phyloP scores from a whole-genome alignment of 192 early-diverging fungal species.

The Allomyces macrogynus region DNA sequence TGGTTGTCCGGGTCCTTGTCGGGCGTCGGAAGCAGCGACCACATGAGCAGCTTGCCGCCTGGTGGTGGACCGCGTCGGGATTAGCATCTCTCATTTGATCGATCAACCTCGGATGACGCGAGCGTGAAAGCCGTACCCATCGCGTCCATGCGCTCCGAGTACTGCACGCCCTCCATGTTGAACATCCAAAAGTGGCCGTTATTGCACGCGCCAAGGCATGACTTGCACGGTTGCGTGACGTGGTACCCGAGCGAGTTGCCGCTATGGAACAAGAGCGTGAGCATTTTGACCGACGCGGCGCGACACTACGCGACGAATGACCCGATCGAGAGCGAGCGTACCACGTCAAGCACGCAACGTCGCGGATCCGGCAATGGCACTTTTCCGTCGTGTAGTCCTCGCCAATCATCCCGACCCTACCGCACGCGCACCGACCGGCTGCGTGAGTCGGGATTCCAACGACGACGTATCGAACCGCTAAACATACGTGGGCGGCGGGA shows the following conservation, averaged over 20 bases:
- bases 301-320: too few species aligned
- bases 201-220: conserved; percentile 75
- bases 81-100: too few species aligned
- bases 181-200: conserved; percentile 99
- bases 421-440: conserved; percentile 1
- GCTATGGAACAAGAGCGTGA: conserved; percentile 6
- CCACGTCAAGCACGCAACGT: conserved; percentile 48
- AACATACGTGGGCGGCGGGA: conserved; percentile 45
- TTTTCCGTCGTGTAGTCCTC: conserved; percentile 46
- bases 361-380: conserved; percentile 49
- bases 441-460: background rate
- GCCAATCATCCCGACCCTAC: conserved; percentile 40
- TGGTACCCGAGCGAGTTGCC: conserved; percentile 63
- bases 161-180: conserved; percentile 42
- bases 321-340: conserved; percentile 6
- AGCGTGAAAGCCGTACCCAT: background rate
- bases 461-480: background rate
- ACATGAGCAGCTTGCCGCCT: background rate
- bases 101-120: background rate
- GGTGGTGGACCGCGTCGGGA: too few species aligned
- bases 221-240: conserved; percentile 62
- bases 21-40: background rate
- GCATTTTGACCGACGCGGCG: conserved; percentile 1
- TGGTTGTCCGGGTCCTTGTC: background rate
- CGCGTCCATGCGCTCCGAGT: background rate